A percentile compares a stretch with the other conserved stretches of the same genome.
These are phyloP conservation scores for Trichomonas vaginalis DNA, from an alignment of 208 protist genomes.

Conservation along the genomic window DNA sequence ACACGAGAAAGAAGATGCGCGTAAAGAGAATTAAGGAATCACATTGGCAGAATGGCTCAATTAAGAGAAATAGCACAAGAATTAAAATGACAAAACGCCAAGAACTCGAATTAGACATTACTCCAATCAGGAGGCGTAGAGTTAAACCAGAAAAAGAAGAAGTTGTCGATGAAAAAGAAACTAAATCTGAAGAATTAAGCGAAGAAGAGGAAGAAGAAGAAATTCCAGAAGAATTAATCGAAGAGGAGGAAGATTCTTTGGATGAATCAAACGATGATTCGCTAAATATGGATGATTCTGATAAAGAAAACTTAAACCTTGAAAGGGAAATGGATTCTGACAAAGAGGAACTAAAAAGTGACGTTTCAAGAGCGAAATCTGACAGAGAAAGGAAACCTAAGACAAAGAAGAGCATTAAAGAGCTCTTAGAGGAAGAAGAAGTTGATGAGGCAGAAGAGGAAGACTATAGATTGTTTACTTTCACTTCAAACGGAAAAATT, in stretches of 20 bases:
- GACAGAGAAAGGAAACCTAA: background rate
- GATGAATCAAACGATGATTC: background rate
- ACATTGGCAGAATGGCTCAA: background rate
- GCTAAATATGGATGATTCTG: background rate
- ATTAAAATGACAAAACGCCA: background rate
- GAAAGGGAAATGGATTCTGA: background rate
- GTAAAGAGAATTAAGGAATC: background rate
- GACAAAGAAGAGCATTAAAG: background rate
- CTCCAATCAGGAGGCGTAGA: background rate
- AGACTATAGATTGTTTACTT: background rate
- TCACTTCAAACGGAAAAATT: background rate
- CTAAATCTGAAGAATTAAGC: background rate
- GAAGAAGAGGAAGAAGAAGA: background rate
- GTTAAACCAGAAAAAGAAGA: background rate
- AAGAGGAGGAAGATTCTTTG: background rate
- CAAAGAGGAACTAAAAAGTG: too few relatives aligned
- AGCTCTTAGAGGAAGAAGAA: background rate
- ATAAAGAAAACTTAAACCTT: background rate
- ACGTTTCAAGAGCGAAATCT: background rate
- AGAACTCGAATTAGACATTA: background rate
- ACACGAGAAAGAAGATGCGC: background rate
- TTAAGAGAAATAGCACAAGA: background rate
- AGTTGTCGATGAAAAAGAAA: background rate
- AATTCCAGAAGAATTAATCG: too few relatives aligned
- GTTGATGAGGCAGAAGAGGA: background rate